Percentiles rank a stretch among this genome's conserved stretches.
phyloP scores from a whole-genome alignment of 805 yeast species.

The Pichia nanzhaoensis region DNA sequence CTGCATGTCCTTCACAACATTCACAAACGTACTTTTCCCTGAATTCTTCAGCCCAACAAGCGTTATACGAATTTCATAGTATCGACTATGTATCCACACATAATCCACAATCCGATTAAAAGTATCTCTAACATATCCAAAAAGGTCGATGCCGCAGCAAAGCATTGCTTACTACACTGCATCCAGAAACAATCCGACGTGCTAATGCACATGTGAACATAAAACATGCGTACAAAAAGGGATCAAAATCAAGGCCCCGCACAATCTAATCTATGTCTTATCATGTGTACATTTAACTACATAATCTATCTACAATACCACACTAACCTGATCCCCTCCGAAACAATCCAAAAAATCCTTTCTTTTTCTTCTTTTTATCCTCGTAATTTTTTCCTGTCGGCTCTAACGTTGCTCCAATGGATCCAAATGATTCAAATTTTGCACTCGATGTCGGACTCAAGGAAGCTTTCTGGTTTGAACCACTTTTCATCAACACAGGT shows the following conservation, averaged over 20 bases:
- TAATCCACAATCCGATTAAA: background rate
- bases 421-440: background rate
- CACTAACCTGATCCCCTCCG: background rate
- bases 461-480: background rate
- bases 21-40: constrained; percentile 27
- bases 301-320: constrained; percentile 12
- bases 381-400: background rate
- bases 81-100: background rate
- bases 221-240: too few species aligned
- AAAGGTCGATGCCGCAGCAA: too few species aligned
- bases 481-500: background rate
- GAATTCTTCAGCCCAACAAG: constrained; percentile 27
- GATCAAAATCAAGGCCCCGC: too few species aligned
- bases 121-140: too few species aligned
- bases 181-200: too few species aligned
- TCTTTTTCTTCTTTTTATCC: constrained; percentile 12
- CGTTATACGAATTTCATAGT: constrained; percentile 22
- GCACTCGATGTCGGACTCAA: background rate
- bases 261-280: background rate
- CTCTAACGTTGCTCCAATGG: background rate
- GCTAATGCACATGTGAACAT: too few species aligned
- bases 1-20: constrained; percentile 16
- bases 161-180: too few species aligned
- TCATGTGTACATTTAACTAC: background rate
- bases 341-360: constrained; percentile 9